These are phyloP conservation scores for Euphorbia schlechtendalii DNA, from an alignment of 441 rosid species.

Conservation along the genomic window DNA sequence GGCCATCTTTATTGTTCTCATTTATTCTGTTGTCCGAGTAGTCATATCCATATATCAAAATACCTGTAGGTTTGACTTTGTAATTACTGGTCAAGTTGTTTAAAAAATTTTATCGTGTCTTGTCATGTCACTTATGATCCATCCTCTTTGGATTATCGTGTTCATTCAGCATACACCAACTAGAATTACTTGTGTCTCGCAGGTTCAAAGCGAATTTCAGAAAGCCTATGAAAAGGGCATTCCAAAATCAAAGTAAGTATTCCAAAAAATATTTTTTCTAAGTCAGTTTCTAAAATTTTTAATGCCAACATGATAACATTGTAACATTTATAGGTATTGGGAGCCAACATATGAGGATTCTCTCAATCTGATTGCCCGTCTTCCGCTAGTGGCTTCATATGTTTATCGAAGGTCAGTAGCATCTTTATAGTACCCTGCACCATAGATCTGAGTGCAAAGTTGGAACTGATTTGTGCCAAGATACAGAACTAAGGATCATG, in stretches of 20 bases:
- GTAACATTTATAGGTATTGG: constrained; percentile 63
- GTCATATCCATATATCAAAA: neutral
- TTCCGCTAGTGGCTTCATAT: constrained; percentile 83
- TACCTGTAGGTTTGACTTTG: neutral
- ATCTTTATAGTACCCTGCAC: constrained; percentile 12
- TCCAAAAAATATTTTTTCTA: constrained; percentile 17
- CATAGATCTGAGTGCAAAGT: neutral
- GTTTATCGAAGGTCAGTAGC: constrained; percentile 72
- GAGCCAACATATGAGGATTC: constrained; percentile 92
- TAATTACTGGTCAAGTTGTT: neutral
- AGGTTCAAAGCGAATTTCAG: constrained; percentile 98
- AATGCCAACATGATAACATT: constrained; percentile 18
- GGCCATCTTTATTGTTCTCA: neutral
- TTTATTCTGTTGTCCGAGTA: neutral
- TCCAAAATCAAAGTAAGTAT: constrained; percentile 70
- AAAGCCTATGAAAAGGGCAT: constrained; percentile 90
- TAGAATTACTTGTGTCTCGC: constrained; percentile 23
- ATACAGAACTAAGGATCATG: constrained; percentile 7
- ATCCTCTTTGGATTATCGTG: neutral
- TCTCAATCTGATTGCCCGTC: constrained; percentile 82
- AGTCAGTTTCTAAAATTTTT: constrained; percentile 1
- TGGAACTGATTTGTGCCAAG: neutral
- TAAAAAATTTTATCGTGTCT: neutral
- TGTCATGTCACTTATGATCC: neutral
- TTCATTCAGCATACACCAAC: neutral